Percentiles rank a stretch among this genome's conserved stretches.
Evolutionary conservation across 1,139 yeast genomes (phyloP).

Genomic region (Candida tunisiensis): DNA sequence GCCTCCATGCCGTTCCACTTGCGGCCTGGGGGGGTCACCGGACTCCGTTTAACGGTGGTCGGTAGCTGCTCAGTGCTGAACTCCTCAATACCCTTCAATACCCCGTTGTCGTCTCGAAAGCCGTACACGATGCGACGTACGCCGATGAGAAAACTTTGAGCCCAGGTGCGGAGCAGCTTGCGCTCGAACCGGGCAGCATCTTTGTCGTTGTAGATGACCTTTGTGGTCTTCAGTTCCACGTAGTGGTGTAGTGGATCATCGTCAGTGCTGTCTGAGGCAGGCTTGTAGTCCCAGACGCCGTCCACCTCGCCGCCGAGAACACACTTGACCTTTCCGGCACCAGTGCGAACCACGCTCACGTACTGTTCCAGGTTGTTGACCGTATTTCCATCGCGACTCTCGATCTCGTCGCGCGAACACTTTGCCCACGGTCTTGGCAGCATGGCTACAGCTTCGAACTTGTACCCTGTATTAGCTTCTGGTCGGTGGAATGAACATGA

Average conservation of each 20-base stretch:
- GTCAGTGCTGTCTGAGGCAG: conserved; percentile 27
- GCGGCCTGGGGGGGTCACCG: conserved; percentile 13
- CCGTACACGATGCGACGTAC: conserved; percentile 68
- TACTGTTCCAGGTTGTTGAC: conserved; percentile 67
- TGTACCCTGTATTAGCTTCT: conserved; percentile 24
- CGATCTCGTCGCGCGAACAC: conserved; percentile 47
- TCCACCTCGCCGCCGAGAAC: conserved; percentile 85
- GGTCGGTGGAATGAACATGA: not conserved
- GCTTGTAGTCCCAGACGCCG: conserved; percentile 69
- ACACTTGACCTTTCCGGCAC: conserved; percentile 57
- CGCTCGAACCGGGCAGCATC: conserved; percentile 48
- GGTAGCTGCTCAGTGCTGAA: conserved; percentile 72
- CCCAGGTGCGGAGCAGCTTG: conserved; percentile 73
- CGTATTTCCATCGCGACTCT: conserved; percentile 31
- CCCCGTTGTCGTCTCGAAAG: conserved; percentile 58
- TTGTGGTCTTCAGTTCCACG: conserved; percentile 68
- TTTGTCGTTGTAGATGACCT: conserved; percentile 32
- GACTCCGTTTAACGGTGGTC: conserved; percentile 25
- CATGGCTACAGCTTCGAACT: conserved; percentile 70
- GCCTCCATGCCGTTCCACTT: conserved; percentile 58
- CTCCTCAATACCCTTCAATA: conserved; percentile 52
- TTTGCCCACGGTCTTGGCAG: conserved; percentile 63
- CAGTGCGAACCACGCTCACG: conserved; percentile 63
- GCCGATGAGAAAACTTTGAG: conserved; percentile 83
- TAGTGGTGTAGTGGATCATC: conserved; percentile 38